Percentiles rank a stretch among this genome's conserved stretches.
phyloP scores from a whole-genome alignment of 2,329 filamentous ascomycete species.

The Exserohilum rostratum region DNA sequence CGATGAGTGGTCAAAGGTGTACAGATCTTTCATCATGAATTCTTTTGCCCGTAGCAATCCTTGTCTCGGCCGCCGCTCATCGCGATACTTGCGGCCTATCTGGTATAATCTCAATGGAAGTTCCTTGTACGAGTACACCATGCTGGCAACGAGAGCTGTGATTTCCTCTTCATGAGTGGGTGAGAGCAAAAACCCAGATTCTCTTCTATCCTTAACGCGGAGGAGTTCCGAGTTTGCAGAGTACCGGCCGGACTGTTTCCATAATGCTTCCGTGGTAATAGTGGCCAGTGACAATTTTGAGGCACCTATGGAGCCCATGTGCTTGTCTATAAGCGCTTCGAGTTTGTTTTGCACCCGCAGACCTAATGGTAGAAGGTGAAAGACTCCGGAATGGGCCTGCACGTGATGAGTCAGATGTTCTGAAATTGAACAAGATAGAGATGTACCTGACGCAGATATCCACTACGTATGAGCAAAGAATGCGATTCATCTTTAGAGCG shows the following conservation, averaged over 20 bases:
- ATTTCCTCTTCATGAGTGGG: slow-evolving; percentile 98
- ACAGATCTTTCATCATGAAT: slow-evolving; percentile 98
- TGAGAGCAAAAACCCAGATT: slow-evolving; percentile 75
- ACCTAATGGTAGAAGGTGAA: slow-evolving; percentile 88
- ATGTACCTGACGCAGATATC: slow-evolving; percentile 53
- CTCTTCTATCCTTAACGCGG: slow-evolving; percentile 78
- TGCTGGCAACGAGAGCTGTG: slow-evolving; percentile 75
- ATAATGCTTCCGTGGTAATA: slow-evolving; percentile 82
- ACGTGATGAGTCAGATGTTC: slow-evolving; percentile 28
- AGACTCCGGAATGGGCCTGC: slow-evolving; percentile 85
- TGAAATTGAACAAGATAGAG: not conserved
- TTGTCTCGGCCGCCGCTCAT: slow-evolving; percentile 86
- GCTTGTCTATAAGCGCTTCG: slow-evolving; percentile 81
- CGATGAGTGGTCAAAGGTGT: slow-evolving; percentile 81
- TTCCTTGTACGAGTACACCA: slow-evolving; percentile 81
- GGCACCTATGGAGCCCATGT: slow-evolving; percentile 83
- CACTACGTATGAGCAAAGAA: slow-evolving; percentile 52
- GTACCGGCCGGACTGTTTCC: slow-evolving; percentile 84
- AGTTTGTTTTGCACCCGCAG: slow-evolving; percentile 87
- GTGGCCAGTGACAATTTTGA: slow-evolving; percentile 84
- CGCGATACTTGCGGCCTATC: slow-evolving; percentile 90
- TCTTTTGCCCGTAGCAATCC: slow-evolving; percentile 87
- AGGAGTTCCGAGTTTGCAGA: slow-evolving; percentile 82
- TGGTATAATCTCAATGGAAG: slow-evolving; percentile 89
- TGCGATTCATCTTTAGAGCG: slow-evolving; percentile 47